phyloP scores from a whole-genome alignment of 106 monocot species.

The Platanthera guangdongensis region DNA sequence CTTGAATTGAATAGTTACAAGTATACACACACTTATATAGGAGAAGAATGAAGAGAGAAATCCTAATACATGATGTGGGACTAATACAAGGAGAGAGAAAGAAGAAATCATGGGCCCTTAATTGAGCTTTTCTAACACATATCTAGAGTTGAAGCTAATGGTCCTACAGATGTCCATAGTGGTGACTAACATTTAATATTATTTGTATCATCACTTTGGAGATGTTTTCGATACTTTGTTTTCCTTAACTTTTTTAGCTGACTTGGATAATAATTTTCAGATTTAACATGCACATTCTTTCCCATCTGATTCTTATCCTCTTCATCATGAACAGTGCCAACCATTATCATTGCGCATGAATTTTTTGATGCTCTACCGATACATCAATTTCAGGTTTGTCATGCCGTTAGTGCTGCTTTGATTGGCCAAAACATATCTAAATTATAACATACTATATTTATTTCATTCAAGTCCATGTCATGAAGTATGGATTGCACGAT shows the following conservation, averaged over 20 bases:
- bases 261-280: not conserved
- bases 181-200: too few relatives aligned
- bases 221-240: not conserved
- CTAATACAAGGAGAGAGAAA: too few relatives aligned
- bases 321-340: slow-evolving; percentile 44
- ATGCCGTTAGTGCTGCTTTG: not conserved
- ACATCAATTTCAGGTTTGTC: slow-evolving; percentile 94
- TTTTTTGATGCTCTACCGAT: slow-evolving; percentile 93
- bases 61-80: too few relatives aligned
- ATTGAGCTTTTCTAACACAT: too few relatives aligned
- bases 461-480: not conserved
- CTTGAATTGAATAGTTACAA: too few relatives aligned
- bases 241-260: not conserved
- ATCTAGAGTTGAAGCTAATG: too few relatives aligned
- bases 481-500: not conserved
- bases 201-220: too few relatives aligned
- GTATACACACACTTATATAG: too few relatives aligned
- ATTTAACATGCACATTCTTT: not conserved
- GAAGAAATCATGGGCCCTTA: too few relatives aligned
- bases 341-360: slow-evolving; percentile 95
- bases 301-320: not conserved
- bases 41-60: too few relatives aligned
- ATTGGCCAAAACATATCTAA: not conserved
- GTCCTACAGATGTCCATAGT: too few relatives aligned
- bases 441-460: not conserved